Conservation (phyloP, 208 protist genomes). For the Crithidia acanthocephali region DNA sequence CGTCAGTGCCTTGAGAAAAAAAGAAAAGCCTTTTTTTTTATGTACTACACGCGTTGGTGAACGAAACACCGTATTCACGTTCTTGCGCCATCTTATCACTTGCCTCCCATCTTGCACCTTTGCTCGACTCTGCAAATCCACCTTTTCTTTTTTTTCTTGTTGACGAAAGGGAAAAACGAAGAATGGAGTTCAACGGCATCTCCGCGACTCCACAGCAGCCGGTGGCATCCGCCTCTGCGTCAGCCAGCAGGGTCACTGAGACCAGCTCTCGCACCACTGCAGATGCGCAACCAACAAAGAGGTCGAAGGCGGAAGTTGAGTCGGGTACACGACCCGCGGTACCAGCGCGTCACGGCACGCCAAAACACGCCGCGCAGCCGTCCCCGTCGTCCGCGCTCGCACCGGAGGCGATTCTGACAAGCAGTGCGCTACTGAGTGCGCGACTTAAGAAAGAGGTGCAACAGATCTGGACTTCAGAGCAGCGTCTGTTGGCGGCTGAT, state of each 20-base stretch:
- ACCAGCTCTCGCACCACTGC: not conserved
- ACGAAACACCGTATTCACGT: too few relatives aligned
- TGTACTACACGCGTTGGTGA: too few relatives aligned
- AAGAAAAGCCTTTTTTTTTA: too few relatives aligned
- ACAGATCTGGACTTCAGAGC: conserved; percentile 30
- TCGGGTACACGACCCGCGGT: not conserved
- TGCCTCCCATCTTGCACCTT: too few relatives aligned
- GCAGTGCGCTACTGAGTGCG: conserved; percentile 24
- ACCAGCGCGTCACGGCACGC: not conserved
- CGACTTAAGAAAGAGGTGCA: conserved; percentile 31
- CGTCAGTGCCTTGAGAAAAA: too few relatives aligned
- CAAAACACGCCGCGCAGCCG: not conserved
- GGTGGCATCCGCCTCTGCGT: not conserved
- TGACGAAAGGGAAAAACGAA: too few relatives aligned
- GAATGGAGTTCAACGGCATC: not conserved
- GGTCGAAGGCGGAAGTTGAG: not conserved
- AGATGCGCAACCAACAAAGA: conserved; percentile 14
- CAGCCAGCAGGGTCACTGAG: not conserved
- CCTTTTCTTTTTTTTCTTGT: too few relatives aligned
- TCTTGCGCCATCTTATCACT: too few relatives aligned
- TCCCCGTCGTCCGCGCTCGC: not conserved
- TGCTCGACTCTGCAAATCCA: too few relatives aligned
- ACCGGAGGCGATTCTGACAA: conserved; percentile 9
- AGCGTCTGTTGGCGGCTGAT: not conserved
- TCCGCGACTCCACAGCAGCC: not conserved